Conservation (phyloP, 495 filamentous ascomycete genomes). For the Xylaria acuta region DNA sequence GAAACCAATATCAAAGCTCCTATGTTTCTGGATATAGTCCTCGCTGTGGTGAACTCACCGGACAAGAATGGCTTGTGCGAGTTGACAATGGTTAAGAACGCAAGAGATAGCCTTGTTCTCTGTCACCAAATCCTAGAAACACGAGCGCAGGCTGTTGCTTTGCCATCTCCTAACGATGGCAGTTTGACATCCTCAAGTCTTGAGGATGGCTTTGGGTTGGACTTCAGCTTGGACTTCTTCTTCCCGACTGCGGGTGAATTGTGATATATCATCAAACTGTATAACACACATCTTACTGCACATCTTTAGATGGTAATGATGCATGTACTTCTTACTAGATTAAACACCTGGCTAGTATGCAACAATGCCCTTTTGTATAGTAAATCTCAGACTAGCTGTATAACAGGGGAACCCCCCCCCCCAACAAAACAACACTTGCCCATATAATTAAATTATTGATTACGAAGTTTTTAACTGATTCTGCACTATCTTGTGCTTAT, state of each 20-base stretch:
- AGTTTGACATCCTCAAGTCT: constrained; percentile 28
- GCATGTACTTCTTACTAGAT: not conserved
- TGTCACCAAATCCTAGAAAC: constrained; percentile 39
- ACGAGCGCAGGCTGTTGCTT: constrained; percentile 20
- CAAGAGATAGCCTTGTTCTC: constrained; percentile 39
- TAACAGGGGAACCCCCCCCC: too few relatives aligned
- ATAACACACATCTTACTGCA: not conserved
- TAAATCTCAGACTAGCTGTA: not conserved
- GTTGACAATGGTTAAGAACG: constrained; percentile 33
- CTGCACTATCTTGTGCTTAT: not conserved
- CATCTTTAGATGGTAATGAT: not conserved
- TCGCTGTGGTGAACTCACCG: constrained; percentile 49
- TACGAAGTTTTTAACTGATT: not conserved
- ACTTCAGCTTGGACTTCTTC: constrained; percentile 35
- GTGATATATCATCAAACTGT: not conserved
- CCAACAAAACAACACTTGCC: too few relatives aligned
- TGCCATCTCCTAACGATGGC: constrained; percentile 15
- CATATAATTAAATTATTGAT: not conserved
- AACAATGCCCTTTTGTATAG: not conserved
- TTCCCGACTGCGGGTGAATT: constrained; percentile 26
- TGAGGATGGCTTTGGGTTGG: constrained; percentile 30
- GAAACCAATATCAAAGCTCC: constrained; percentile 60
- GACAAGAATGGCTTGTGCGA: constrained; percentile 35
- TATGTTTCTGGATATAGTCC: constrained; percentile 53
- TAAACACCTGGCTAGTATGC: not conserved